A percentile compares a stretch with the other conserved stretches of the same genome.
phyloP scores from a whole-genome alignment of 78 protist genomes.

The Dictyostelium discoideum region DNA sequence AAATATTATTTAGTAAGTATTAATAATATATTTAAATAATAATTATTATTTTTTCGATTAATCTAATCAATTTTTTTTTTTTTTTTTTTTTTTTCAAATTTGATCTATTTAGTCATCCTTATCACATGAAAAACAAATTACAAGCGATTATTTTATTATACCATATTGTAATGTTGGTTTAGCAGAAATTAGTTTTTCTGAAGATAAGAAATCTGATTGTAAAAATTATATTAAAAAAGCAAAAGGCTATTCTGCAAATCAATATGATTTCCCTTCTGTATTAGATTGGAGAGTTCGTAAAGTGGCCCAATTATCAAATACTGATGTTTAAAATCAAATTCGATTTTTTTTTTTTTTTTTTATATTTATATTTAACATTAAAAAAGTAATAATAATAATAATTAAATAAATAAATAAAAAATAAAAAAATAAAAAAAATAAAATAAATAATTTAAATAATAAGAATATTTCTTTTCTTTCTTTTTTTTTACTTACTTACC shows the following conservation, averaged over 20 bases:
- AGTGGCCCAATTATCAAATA: constrained; percentile 26
- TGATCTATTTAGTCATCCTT: not conserved
- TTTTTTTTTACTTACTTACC: too few species aligned
- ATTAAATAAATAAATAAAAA: not conserved
- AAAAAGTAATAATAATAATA: not conserved
- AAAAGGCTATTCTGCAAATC: constrained; percentile 26
- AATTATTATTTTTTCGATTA: not conserved
- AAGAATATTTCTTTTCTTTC: too few species aligned
- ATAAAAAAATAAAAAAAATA: not conserved
- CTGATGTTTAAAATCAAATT: not conserved
- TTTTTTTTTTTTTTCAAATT: not conserved
- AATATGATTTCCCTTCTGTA: constrained; percentile 75
- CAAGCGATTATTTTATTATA: constrained; percentile 40
- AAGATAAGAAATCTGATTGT: constrained; percentile 52
- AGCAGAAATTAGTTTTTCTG: constrained; percentile 46
- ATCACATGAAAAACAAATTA: constrained; percentile 26
- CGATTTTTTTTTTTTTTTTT: not conserved
- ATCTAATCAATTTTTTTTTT: not conserved
- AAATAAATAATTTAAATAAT: too few species aligned
- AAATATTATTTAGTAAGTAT: constrained; percentile 29
- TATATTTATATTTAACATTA: not conserved
- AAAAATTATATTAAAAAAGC: constrained; percentile 59
- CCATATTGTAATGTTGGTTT: constrained; percentile 65
- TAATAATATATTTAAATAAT: not conserved
- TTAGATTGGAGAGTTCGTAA: constrained; percentile 74